Percentiles rank a stretch among this genome's conserved stretches.
Conservation (phyloP, 352 stramenopile species). For the Phytophthora pinifolia region DNA sequence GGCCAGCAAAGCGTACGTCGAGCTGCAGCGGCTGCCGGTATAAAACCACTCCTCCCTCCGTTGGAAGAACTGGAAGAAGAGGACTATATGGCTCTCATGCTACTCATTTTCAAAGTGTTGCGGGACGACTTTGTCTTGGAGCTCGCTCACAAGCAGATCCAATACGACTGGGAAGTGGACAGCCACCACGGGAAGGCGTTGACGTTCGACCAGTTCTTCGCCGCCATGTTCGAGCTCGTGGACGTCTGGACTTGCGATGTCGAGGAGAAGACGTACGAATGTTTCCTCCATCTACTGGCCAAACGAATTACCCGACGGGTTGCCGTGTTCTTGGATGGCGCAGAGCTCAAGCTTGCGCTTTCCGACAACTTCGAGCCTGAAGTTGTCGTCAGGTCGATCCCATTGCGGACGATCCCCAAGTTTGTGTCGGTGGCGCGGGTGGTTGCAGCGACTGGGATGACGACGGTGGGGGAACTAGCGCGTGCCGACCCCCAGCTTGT, state of each 20-base stretch:
- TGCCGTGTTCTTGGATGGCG: constrained; percentile 69
- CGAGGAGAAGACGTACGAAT: constrained; percentile 60
- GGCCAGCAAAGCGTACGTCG: constrained; percentile 26
- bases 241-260: constrained; percentile 85
- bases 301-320: constrained; percentile 68
- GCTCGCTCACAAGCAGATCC: constrained; percentile 57
- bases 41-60: constrained; percentile 13
- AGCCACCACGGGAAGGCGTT: constrained; percentile 58
- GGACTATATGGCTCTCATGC: constrained; percentile 74
- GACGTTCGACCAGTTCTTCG: constrained; percentile 65
- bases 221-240: constrained; percentile 74
- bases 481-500: constrained; percentile 51
- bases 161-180: constrained; percentile 81
- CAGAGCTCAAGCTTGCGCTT: constrained; percentile 66
- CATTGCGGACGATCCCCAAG: constrained; percentile 62
- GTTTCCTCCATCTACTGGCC: constrained; percentile 67
- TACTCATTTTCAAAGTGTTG: constrained; percentile 80
- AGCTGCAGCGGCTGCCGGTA: not conserved
- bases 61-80: constrained; percentile 45
- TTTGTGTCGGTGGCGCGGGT: constrained; percentile 64
- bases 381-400: constrained; percentile 76
- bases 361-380: constrained; percentile 76
- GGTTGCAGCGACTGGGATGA: constrained; percentile 48
- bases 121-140: constrained; percentile 68
- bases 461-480: constrained; percentile 67